Percentiles rank a stretch among this genome's conserved stretches.
These are phyloP conservation scores for Yarrowia galli DNA, from an alignment of 1,139 yeast species.

Conservation along the genomic window DNA sequence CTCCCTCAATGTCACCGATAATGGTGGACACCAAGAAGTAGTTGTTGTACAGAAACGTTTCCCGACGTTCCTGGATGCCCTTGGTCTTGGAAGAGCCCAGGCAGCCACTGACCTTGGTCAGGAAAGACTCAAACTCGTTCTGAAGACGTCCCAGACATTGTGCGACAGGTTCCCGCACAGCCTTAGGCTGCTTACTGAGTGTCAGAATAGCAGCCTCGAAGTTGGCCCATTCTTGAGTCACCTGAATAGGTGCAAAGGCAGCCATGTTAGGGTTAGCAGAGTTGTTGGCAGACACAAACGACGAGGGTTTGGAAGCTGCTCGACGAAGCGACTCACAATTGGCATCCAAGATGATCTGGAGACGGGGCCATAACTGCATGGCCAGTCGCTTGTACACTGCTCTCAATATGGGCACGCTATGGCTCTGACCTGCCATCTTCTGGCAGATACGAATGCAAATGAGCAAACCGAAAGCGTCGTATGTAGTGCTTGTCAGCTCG, in stretches of 20 bases:
- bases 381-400: constrained; percentile 74
- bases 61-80: constrained; percentile 60
- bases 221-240: constrained; percentile 83
- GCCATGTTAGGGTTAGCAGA: constrained; percentile 48
- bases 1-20: constrained; percentile 54
- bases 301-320: constrained; percentile 50
- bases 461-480: constrained; percentile 79
- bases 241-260: constrained; percentile 62
- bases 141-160: constrained; percentile 72
- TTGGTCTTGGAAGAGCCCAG: constrained; percentile 46
- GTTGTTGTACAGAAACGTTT: constrained; percentile 77
- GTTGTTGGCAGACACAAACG: constrained; percentile 46
- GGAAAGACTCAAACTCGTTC: constrained; percentile 77
- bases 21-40: constrained; percentile 57
- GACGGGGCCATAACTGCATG: constrained; percentile 80
- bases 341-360: constrained; percentile 75
- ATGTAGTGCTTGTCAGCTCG: constrained; percentile 59
- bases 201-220: constrained; percentile 75
- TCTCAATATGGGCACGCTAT: constrained; percentile 73
- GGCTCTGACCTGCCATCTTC: constrained; percentile 66
- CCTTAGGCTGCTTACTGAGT: constrained; percentile 52
- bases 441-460: constrained; percentile 80
- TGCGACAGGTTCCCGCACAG: constrained; percentile 67
- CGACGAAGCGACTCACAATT: constrained; percentile 73
- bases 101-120: constrained; percentile 64